Percentiles rank a stretch among this genome's conserved stretches.
Evolutionary conservation across 2,329 filamentous ascomycete species (phyloP).

Genomic region (Apiospora hydei): DNA sequence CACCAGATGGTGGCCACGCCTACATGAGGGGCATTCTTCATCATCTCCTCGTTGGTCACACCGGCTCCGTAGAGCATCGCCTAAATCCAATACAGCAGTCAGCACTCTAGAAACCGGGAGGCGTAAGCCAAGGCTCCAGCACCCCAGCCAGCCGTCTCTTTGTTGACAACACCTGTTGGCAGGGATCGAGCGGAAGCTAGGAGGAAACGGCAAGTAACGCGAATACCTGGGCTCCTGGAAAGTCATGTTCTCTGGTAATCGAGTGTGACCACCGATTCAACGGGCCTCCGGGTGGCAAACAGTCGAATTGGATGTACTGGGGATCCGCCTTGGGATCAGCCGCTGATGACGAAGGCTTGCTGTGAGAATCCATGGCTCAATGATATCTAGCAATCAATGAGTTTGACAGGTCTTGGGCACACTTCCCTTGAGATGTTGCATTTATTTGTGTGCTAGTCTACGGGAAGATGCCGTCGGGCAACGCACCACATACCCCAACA

Average conservation of each 20-base stretch:
- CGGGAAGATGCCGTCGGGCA: background rate
- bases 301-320: conserved; percentile 62
- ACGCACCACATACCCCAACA: background rate
- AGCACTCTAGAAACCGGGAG: background rate
- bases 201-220: background rate
- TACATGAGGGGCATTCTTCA: conserved; percentile 91
- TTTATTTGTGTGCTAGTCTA: background rate
- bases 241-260: conserved; percentile 86
- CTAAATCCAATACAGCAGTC: conserved; percentile 48
- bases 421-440: background rate
- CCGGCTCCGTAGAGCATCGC: conserved; percentile 96
- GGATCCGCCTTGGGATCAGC: conserved; percentile 52
- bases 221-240: conserved; percentile 83
- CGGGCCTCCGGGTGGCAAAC: conserved; percentile 57
- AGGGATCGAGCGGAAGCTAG: background rate
- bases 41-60: conserved; percentile 80
- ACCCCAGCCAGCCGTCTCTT: background rate
- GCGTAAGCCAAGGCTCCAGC: background rate
- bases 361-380: conserved; percentile 1
- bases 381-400: background rate
- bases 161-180: background rate
- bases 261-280: conserved; percentile 88
- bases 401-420: background rate
- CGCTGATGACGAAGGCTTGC: background rate
- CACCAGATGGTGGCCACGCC: conserved; percentile 95